Base-by-base conservation (phyloP, 305 asterid species). In the Salvia sclarea region DNA sequence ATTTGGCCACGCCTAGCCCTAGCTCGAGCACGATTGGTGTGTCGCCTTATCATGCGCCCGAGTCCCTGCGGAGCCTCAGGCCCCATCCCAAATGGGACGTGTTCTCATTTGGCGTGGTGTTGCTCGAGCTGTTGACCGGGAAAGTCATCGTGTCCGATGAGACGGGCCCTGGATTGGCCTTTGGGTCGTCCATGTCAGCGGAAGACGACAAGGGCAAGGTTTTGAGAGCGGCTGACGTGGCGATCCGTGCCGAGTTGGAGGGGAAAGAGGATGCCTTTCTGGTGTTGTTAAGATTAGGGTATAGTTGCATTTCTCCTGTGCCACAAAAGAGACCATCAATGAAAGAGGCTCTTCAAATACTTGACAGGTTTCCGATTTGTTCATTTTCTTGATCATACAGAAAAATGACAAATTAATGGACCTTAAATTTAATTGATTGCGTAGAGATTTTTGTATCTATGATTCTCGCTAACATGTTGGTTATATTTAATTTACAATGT, bases 81-180 rank as follows among this genome's bases (percentile, higher is more conserved):
- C 92, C 98, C 68, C 81, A 81, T 61, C 88, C 96, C 0, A 92
- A 92, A 52, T 92, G 98, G 96, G 98, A 92, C 1, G 95, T 92
- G n/a, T 90, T 81, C 59, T 74, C 98, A 0, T 92, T 83, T 38
- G 98, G 98, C 0, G 92, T 90, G 0, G 83, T 88, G 45, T 74
- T 92, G 78, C 87, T 92, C 7, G 98, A 92, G 30, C 37, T 92
- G 68, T 35, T 92, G 64, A 88, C 93, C 0, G 98, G 97, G 0
- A 89, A 88, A 71, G 77, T 88, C 30, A 73, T 84, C 2, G 66
- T 73, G 0, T 81, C 92, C 0, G 94, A 88, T n/a, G 98, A 89
- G 22, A 77, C 66, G 43, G 82, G 83, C 0, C 86, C 81, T 0
- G 83, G 75, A 2, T 52, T 74, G 2, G 64, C 65, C 4, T 0